Base-by-base conservation (phyloP, 1,284 basidiomycete genomes). In the Puccinia horiana region DNA sequence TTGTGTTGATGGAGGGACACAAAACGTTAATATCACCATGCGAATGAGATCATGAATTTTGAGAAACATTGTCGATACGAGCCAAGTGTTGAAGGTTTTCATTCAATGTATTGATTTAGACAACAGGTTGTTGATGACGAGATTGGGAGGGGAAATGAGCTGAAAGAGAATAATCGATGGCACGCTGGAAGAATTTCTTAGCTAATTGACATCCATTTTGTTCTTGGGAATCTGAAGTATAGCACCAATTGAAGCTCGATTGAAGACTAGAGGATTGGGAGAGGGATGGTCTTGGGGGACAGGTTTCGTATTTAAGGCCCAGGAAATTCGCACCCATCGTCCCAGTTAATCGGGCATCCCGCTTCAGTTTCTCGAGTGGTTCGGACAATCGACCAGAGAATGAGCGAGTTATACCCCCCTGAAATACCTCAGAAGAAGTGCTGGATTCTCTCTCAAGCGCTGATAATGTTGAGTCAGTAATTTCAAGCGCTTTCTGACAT, bases 371-470 rank as follows among this genome's bases (percentile, higher is more conserved):
- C 23, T 47, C 49, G 23, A 32, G 14, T 40, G n/a, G 78, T 44
- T 81, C 78, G n/a, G 52, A 54, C 35, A 81, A 73, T 81, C 78
- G 44, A 58, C 78, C 78, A 1, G 70, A 73, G 1, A 42, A 35
- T 3, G 42, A 29, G 29, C 78, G 35, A 20, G 49, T 63, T n/a
- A 14, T 47, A 18, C 47, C 47, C n/a, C 20, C n/a, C 37, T 63
- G 52, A 52, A 81, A 81, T 0, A n/a, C 44, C 18, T 63, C 78
- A 5, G 29, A 29, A 18, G 37, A 12, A 6, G 42, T 23, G n/a
- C 52, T 32, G 23, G 26, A n/a, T 16, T 61, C 56, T 63, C 12
- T n/a, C n/a, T 81, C 69, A 5, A 73, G 54, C 42, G 20, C 49
- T 11, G 56, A 40, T 11, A 81, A 35, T 4, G 54, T 56, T 1